These are phyloP conservation scores for Ophiostoma australiae DNA, from an alignment of 2,329 filamentous ascomycete genomes.

Conservation along the genomic window DNA sequence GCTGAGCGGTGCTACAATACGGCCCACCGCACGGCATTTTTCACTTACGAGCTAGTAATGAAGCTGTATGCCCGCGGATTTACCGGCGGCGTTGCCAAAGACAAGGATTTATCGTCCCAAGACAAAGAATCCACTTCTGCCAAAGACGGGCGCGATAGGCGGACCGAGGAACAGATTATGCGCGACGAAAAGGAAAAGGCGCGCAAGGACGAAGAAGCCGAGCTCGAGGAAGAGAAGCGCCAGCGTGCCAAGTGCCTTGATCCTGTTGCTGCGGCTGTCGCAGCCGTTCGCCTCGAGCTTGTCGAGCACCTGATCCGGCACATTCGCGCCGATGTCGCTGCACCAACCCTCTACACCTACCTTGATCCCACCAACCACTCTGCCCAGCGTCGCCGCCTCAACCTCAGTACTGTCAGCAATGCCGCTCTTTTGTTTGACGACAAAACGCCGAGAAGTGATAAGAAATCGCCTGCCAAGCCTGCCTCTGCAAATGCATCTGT, in stretches of 20 bases:
- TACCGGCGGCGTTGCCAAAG: background rate
- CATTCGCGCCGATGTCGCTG: constrained; percentile 81
- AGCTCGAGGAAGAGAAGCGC: constrained; percentile 84
- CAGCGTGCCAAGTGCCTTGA: constrained; percentile 83
- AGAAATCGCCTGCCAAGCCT: background rate
- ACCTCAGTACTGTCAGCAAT: constrained; percentile 64
- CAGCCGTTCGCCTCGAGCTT: constrained; percentile 73
- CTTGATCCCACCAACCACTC: constrained; percentile 77
- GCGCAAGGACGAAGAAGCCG: constrained; percentile 69
- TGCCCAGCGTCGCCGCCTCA: constrained; percentile 72
- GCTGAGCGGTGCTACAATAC: constrained; percentile 72
- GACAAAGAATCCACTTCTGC: too few relatives aligned
- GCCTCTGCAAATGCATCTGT: background rate
- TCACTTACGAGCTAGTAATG: constrained; percentile 91
- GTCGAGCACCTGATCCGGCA: constrained; percentile 82
- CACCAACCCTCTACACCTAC: constrained; percentile 71
- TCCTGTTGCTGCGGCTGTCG: constrained; percentile 77
- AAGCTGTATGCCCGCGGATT: constrained; percentile 55
- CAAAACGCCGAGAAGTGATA: constrained; percentile 33
- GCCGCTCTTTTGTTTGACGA: constrained; percentile 43
- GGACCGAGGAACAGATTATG: constrained; percentile 41
- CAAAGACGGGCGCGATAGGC: constrained; percentile 20
- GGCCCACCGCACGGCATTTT: constrained; percentile 77
- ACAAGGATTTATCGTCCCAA: background rate
- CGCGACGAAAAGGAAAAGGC: constrained; percentile 61